Evolutionary conservation across 345 rosid genomes (phyloP).

Genomic region (Pugionium cornutum): DNA sequence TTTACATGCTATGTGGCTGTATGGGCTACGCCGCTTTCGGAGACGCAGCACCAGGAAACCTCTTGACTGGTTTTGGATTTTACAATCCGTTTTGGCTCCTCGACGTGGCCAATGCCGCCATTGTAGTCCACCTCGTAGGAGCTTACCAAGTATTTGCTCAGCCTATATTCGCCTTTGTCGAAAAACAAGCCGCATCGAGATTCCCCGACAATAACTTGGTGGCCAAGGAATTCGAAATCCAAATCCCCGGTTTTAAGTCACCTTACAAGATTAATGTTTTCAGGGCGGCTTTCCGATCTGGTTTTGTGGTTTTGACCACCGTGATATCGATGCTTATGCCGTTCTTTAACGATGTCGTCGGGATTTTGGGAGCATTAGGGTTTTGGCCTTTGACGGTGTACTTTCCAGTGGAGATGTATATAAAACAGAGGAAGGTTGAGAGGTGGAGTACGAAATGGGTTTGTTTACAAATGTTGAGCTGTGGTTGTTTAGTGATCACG

Average conservation of each 20-base stretch:
- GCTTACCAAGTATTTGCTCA: constrained; percentile 82
- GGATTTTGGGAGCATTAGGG: constrained; percentile 70
- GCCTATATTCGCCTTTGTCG: constrained; percentile 68
- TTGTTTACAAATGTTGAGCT: constrained; percentile 53
- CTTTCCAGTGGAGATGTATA: constrained; percentile 81
- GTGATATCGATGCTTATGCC: constrained; percentile 73
- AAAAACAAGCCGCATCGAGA: constrained; percentile 43
- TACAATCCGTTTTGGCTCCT: constrained; percentile 75
- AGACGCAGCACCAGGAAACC: constrained; percentile 70
- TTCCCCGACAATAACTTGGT: constrained; percentile 52
- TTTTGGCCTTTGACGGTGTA: constrained; percentile 75
- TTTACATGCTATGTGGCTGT: constrained; percentile 62
- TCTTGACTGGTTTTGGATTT: constrained; percentile 75
- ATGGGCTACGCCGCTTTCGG: constrained; percentile 79
- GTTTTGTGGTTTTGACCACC: constrained; percentile 60
- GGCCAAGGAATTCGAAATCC: constrained; percentile 48
- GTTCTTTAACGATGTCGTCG: constrained; percentile 69
- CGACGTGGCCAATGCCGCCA: constrained; percentile 68
- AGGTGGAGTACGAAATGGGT: constrained; percentile 69
- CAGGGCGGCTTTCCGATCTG: constrained; percentile 54
- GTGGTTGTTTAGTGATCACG: constrained; percentile 56
- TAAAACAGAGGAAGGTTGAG: constrained; percentile 54
- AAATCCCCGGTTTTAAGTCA: constrained; percentile 40
- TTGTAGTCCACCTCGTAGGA: constrained; percentile 68
- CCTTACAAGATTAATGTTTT: constrained; percentile 53